These are phyloP conservation scores for Penicillium sp. DNA, from an alignment of 2,329 filamentous ascomycete species.

Conservation along the genomic window DNA sequence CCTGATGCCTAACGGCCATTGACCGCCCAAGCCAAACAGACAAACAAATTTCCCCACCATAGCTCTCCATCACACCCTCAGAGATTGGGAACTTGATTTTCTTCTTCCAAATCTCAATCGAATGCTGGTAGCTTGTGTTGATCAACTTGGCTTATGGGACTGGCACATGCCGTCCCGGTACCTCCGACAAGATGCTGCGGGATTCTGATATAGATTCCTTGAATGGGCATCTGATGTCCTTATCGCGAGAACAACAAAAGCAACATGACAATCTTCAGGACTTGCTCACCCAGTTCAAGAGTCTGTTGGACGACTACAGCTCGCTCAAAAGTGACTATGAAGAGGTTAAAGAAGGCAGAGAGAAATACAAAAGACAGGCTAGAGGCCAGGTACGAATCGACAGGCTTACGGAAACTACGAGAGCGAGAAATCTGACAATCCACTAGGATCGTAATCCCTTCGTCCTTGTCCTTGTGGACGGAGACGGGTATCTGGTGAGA, in stretches of 20 bases:
- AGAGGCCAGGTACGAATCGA: conserved; percentile 38
- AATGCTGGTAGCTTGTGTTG: conserved; percentile 8
- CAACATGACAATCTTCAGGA: conserved; percentile 31
- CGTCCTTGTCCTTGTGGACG: conserved; percentile 60
- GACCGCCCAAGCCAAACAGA: conserved; percentile 6
- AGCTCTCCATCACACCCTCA: conserved; percentile 1
- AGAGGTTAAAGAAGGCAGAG: conserved; percentile 53
- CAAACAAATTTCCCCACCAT: conserved; percentile 10
- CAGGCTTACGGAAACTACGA: neutral
- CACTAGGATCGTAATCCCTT: conserved; percentile 54
- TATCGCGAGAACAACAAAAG: conserved; percentile 25
- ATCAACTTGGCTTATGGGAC: conserved; percentile 12
- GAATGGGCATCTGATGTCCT: conserved; percentile 15
- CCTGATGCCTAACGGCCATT: conserved; percentile 3
- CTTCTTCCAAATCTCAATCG: conserved; percentile 2
- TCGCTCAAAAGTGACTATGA: conserved; percentile 57
- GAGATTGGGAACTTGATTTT: neutral
- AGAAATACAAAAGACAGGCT: conserved; percentile 55
- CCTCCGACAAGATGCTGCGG: conserved; percentile 18
- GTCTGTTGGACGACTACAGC: conserved; percentile 54
- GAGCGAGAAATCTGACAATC: conserved; percentile 5
- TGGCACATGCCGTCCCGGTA: conserved; percentile 20
- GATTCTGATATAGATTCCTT: conserved; percentile 28
- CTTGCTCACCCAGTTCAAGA: conserved; percentile 41
- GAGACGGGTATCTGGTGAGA: conserved; percentile 54